Percentiles rank a stretch among this genome's conserved stretches.
These are phyloP conservation scores for Claviceps maximensis DNA, from an alignment of 2,329 filamentous ascomycete species.

Conservation along the genomic window DNA sequence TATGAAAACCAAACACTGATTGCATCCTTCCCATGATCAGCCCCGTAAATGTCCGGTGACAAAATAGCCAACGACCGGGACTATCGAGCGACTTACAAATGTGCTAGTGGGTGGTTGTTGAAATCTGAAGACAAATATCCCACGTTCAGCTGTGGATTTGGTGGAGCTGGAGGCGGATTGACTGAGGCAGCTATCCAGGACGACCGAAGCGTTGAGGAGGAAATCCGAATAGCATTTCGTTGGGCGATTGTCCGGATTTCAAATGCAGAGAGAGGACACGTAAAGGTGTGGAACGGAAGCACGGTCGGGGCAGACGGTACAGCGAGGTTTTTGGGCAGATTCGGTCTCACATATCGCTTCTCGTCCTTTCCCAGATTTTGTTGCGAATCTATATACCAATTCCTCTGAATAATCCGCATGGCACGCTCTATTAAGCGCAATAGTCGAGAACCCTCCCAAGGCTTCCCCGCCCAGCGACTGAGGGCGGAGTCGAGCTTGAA, in stretches of 20 bases:
- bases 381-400: constrained; percentile 79
- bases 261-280: constrained; percentile 79
- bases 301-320: constrained; percentile 87
- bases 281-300: constrained; percentile 94
- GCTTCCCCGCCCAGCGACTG: constrained; percentile 53
- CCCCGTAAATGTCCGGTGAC: neutral
- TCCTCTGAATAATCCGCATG: constrained; percentile 63
- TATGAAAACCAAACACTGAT: constrained; percentile 89
- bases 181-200: constrained; percentile 76
- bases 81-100: constrained; percentile 44
- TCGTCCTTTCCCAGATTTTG: constrained; percentile 42
- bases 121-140: constrained; percentile 98
- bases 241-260: constrained; percentile 92
- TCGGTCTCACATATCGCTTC: constrained; percentile 55
- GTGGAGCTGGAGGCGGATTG: constrained; percentile 74
- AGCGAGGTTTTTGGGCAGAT: constrained; percentile 57
- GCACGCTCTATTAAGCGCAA: constrained; percentile 75
- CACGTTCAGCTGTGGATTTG: constrained; percentile 71
- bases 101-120: constrained; percentile 93
- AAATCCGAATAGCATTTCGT: constrained; percentile 85
- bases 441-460: constrained; percentile 80
- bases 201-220: constrained; percentile 72
- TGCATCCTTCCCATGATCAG: constrained; percentile 54
- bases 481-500: constrained; percentile 29
- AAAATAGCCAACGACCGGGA: neutral